Evolutionary conservation across 495 filamentous ascomycete genomes (phyloP), one percentile per base, ranked within the genome.

Genomic region (Terfezia claveryi): DNA sequence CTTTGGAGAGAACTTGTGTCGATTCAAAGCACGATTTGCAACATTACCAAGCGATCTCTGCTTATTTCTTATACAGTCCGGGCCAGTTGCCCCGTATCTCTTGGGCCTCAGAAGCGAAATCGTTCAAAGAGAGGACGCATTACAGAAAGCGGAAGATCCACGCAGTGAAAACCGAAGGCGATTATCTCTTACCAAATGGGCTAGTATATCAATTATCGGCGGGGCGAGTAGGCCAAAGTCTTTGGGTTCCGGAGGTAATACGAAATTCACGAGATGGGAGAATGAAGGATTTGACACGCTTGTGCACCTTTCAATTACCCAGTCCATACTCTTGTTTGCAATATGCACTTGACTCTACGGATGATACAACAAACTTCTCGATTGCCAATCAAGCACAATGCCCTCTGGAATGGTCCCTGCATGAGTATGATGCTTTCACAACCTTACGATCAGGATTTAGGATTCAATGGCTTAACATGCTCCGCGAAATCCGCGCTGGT

Each of bases 401-500:
- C 49, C 72, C 77, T 0, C 11, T 32, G 0, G 23, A 66, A 36
- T 66, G 78, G 56, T 66, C 71, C 0, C 56, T 78, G 0, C 70
- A 70, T 7, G 76, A 80, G 49, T 78, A 70, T 58, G 69, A 69
- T 37, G 65, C 73, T 0, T 68, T 81, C 36, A 67, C 69, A 8
- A 59, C 66, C 10, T 59, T 80, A 27, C 69, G 74, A 2, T 61
- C 71, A 0, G 76, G 76, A 0, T 56, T 69, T 27, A 58, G 64
- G 0, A 63, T 80, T 23, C 75, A 79, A 50, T 77, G 75, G 73
- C 60, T 71, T 36, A 80, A 80, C 51, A 71, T 80, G 14, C 61
- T 75, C 0, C 57, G 69, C 14, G 72, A 80, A 57, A 63, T 81
- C n/a, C 58, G 60, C 0, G 61, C 65, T 5, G 72, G 71, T 2